phyloP scores from a whole-genome alignment of 305 asterid species.

The Caryopteris hybrid region DNA sequence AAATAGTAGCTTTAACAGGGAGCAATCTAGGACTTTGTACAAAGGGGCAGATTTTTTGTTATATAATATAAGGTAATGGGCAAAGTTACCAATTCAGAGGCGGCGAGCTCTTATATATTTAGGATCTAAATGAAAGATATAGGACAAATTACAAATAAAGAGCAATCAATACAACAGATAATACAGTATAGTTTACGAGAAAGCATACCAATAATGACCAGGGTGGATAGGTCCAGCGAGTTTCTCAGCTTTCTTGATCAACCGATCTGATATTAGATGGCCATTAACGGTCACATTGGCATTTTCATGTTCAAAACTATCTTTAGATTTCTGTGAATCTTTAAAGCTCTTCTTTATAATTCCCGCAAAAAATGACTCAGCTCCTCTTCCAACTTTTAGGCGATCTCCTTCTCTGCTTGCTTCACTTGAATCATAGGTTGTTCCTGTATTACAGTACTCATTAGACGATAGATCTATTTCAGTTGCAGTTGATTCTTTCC shows the following conservation, averaged over 20 bases:
- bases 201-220: slow-evolving; percentile 78
- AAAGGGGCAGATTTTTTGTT: too few species aligned
- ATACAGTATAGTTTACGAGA: not conserved
- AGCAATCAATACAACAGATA: too few species aligned
- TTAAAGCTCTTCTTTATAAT: slow-evolving; percentile 43
- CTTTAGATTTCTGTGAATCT: slow-evolving; percentile 33
- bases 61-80: too few species aligned
- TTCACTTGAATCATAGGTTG: slow-evolving; percentile 73
- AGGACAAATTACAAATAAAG: too few species aligned
- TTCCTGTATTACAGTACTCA: slow-evolving; percentile 68
- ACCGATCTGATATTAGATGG: slow-evolving; percentile 47
- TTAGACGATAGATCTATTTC: slow-evolving; percentile 75
- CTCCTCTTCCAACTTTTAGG: slow-evolving; percentile 35
- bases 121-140: too few species aligned
- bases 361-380: slow-evolving; percentile 52
- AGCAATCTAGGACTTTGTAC: too few species aligned
- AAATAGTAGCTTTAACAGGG: too few species aligned
- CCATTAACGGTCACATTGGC: slow-evolving; percentile 70
- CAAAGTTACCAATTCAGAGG: too few species aligned
- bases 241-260: slow-evolving; percentile 67
- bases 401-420: slow-evolving; percentile 46
- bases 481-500: slow-evolving; percentile 52
- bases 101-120: too few species aligned
- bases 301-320: slow-evolving; percentile 31
- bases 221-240: slow-evolving; percentile 74